Conservation (phyloP, 495 filamentous ascomycete genomes). For the Aspergillus baeticus region DNA sequence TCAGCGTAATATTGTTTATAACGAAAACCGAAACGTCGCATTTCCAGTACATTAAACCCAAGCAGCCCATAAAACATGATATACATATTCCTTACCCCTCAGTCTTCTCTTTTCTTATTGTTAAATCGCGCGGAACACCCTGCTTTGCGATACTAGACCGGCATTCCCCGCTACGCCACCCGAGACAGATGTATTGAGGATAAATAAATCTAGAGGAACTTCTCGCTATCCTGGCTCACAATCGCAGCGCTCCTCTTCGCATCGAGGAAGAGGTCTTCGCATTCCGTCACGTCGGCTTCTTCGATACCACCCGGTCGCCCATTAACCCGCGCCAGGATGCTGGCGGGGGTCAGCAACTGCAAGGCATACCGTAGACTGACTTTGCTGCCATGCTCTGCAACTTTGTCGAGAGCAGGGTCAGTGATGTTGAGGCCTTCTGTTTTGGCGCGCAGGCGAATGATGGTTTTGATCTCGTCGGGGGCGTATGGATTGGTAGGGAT, state of each 20-base stretch:
- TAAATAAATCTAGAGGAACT: constrained; percentile 47
- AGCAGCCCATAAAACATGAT: constrained; percentile 23
- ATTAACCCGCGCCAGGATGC: constrained; percentile 66
- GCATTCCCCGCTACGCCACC: not conserved
- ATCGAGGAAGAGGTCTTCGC: constrained; percentile 87
- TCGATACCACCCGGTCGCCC: constrained; percentile 71
- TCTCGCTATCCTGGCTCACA: constrained; percentile 61
- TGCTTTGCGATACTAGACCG: not conserved
- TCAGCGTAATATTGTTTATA: constrained; percentile 20
- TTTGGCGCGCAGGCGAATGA: constrained; percentile 76
- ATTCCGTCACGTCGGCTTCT: constrained; percentile 80
- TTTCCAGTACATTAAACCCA: constrained; percentile 10
- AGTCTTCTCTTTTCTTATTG: not conserved
- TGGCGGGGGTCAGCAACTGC: constrained; percentile 87
- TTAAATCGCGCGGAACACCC: not conserved
- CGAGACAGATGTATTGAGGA: not conserved
- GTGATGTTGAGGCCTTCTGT: constrained; percentile 79
- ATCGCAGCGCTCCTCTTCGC: constrained; percentile 77
- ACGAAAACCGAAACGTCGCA: constrained; percentile 10
- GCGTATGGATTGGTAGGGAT: constrained; percentile 88
- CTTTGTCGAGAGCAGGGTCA: constrained; percentile 78
- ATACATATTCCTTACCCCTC: constrained; percentile 21
- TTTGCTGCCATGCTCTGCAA: constrained; percentile 78
- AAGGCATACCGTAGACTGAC: constrained; percentile 90
- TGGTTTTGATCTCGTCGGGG: constrained; percentile 82